A percentile compares a stretch with the other conserved stretches of the same genome.
These are phyloP conservation scores for Phytophthora macrochlamydospora DNA, from an alignment of 352 stramenopile species.

Conservation along the genomic window DNA sequence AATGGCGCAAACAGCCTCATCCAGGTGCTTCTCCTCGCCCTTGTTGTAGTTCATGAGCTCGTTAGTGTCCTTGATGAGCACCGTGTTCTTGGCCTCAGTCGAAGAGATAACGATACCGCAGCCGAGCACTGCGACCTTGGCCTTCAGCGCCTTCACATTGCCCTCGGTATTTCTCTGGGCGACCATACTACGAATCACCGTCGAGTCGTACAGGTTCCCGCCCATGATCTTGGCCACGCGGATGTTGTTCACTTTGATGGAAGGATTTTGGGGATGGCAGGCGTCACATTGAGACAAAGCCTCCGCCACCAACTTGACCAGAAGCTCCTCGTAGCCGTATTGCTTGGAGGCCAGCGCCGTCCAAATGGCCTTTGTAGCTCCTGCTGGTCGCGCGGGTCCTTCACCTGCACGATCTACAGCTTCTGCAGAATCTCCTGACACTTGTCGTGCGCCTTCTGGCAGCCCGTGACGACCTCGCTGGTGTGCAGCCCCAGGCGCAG, in stretches of 20 bases:
- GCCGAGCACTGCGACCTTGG: constrained; percentile 97
- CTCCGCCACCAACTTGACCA: constrained; percentile 94
- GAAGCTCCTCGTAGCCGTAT: constrained; percentile 95
- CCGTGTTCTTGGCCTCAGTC: constrained; percentile 99
- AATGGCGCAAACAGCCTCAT: constrained; percentile 98
- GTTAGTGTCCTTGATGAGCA: constrained; percentile 99
- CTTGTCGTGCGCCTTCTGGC: constrained; percentile 95
- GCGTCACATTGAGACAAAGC: constrained; percentile 95
- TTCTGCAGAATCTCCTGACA: constrained; percentile 92
- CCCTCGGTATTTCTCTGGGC: constrained; percentile 94
- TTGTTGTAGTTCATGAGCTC: constrained; percentile 99
- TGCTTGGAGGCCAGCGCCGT: constrained; percentile 98
- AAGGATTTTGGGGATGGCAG: constrained; percentile 82
- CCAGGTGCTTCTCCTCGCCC: constrained; percentile 97
- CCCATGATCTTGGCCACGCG: constrained; percentile 98
- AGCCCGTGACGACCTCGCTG: constrained; percentile 98
- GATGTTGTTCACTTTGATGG: constrained; percentile 98
- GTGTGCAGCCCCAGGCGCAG: constrained; percentile 98
- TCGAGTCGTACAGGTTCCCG: constrained; percentile 94
- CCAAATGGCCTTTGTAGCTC: constrained; percentile 92
- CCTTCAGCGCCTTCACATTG: constrained; percentile 88
- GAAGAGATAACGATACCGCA: constrained; percentile 96
- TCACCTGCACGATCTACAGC: constrained; percentile 77
- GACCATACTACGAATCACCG: constrained; percentile 98
- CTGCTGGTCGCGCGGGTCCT: constrained; percentile 82